Conservation (phyloP, 768 basidiomycete genomes). For the Mycena metata region DNA sequence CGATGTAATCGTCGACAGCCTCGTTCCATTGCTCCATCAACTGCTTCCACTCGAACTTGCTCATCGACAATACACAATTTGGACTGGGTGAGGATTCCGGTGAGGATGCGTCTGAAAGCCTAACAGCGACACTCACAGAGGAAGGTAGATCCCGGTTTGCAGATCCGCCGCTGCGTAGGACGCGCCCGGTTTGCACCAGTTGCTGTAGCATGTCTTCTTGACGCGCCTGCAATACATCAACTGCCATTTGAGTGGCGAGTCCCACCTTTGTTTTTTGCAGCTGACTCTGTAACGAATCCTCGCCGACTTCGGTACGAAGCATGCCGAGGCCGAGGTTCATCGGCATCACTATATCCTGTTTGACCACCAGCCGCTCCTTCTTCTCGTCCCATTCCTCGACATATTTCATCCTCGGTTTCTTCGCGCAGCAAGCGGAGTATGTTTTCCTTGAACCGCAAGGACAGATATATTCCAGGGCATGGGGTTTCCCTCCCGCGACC, state of each 20-base stretch:
- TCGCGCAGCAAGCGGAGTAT: background rate
- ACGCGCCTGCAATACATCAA: no score
- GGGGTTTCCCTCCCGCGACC: background rate
- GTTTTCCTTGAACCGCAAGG: background rate
- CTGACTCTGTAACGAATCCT: background rate
- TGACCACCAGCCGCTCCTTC: background rate
- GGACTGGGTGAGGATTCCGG: background rate
- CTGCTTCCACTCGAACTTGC: background rate
- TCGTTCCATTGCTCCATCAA: background rate
- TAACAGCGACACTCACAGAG: background rate
- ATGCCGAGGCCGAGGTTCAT: background rate
- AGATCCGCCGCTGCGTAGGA: background rate
- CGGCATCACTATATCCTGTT: background rate
- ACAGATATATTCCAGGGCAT: background rate
- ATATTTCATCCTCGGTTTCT: background rate
- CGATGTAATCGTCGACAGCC: constrained; percentile 8
- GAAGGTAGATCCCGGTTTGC: background rate
- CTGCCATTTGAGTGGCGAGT: no score
- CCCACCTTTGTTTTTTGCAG: no score
- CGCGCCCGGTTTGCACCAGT: background rate
- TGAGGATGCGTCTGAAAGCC: background rate
- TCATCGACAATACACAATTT: background rate
- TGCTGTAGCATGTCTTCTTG: background rate
- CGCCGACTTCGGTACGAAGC: background rate
- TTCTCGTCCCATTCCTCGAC: background rate